Conservation (phyloP, 1,284 basidiomycete genomes). For the Moesziomyces parantarcticus region DNA sequence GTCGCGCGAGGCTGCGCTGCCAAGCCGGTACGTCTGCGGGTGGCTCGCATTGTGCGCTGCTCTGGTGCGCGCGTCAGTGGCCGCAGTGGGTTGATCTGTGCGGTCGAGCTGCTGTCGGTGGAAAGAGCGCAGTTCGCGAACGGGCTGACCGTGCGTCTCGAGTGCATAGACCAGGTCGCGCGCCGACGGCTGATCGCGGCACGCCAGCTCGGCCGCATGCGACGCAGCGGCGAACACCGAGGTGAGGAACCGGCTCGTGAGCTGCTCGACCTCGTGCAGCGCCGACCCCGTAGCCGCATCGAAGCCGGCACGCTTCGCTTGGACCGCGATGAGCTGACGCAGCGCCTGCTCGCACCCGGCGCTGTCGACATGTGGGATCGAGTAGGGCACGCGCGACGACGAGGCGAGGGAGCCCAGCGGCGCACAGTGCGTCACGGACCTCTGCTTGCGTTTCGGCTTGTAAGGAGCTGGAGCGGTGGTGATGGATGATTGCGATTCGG, state of each 20-base stretch:
- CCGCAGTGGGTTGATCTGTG: constrained; percentile 4
- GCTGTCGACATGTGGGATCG: constrained; percentile 25
- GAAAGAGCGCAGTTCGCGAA: constrained; percentile 40
- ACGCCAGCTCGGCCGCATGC: constrained; percentile 36
- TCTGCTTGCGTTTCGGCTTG: constrained; percentile 36
- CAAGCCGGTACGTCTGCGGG: constrained; percentile 3
- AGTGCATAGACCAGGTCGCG: constrained; percentile 50
- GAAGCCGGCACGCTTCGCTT: constrained; percentile 38
- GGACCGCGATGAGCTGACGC: constrained; percentile 32
- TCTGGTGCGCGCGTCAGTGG: constrained; percentile 14
- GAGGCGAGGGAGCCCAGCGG: constrained; percentile 19
- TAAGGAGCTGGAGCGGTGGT: constrained; percentile 16
- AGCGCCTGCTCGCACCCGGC: constrained; percentile 27
- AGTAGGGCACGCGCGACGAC: constrained; percentile 19
- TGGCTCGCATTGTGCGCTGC: constrained; percentile 14
- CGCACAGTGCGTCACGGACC: constrained; percentile 22
- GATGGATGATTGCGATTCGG: background rate
- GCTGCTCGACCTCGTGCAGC: constrained; percentile 38
- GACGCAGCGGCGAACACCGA: constrained; percentile 39
- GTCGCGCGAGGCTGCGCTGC: background rate
- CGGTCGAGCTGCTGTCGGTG: constrained; percentile 19
- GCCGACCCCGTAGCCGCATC: constrained; percentile 36
- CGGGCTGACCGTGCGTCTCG: constrained; percentile 44
- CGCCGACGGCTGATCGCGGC: constrained; percentile 32
- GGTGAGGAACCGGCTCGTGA: constrained; percentile 40